A percentile compares a stretch with the other conserved stretches of the same genome.
These are phyloP conservation scores for Colletotrichum incanum DNA, from an alignment of 2,329 filamentous ascomycete species.

Conservation along the genomic window DNA sequence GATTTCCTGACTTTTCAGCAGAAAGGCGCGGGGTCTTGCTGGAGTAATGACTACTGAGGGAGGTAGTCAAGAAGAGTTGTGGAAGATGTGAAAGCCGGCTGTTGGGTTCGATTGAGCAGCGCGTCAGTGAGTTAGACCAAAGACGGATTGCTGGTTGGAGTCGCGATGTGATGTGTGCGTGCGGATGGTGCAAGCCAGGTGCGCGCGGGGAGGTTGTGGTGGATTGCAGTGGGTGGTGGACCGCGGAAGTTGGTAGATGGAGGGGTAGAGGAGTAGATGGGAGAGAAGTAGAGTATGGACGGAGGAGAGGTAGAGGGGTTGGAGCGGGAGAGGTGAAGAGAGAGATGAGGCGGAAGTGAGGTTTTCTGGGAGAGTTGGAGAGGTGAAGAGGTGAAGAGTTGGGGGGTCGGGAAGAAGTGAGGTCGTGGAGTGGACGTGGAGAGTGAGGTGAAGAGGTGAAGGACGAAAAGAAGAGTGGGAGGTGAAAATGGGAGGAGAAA, in stretches of 20 bases:
- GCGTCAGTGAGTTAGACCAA: background rate
- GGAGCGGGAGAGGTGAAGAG: constrained; percentile 46
- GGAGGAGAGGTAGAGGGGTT: constrained; percentile 42
- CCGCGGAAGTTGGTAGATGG: constrained; percentile 27
- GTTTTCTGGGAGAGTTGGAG: constrained; percentile 46
- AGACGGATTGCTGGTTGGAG: background rate
- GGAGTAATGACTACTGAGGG: background rate
- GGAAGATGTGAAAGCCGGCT: constrained; percentile 3
- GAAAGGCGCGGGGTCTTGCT: constrained; percentile 22
- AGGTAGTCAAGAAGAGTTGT: background rate
- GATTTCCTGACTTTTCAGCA: constrained; percentile 23
- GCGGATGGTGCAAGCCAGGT: background rate
- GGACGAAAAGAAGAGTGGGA: constrained; percentile 45
- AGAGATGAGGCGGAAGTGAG: constrained; percentile 45
- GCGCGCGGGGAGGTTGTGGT: constrained; percentile 23
- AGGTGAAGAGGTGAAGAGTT: constrained; percentile 47
- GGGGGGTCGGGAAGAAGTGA: constrained; percentile 44
- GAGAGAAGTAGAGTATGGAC: constrained; percentile 44
- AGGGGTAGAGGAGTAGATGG: constrained; percentile 44
- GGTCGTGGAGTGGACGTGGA: constrained; percentile 44
- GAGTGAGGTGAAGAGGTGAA: constrained; percentile 44
- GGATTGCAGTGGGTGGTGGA: constrained; percentile 37
- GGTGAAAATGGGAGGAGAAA: constrained; percentile 49
- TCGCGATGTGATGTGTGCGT: constrained; percentile 24
- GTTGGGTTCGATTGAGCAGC: background rate